Conservation (phyloP, 768 basidiomycete genomes). For the Suillus spraguei region DNA sequence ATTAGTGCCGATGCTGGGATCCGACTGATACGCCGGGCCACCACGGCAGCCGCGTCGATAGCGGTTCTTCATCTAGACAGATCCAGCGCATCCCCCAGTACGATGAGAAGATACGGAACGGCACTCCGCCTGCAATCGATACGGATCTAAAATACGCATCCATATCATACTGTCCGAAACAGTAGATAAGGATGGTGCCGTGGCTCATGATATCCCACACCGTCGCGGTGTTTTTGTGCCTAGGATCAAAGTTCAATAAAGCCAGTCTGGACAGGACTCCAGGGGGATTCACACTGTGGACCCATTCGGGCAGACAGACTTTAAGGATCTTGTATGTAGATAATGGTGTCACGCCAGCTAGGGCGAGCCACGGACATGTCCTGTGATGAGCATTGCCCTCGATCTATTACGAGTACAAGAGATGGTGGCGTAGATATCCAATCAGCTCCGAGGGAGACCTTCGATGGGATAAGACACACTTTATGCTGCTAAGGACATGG, state of each 20-base stretch:
- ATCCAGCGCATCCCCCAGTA: not conserved
- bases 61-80: not conserved
- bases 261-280: not conserved
- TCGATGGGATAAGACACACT: too few relatives aligned
- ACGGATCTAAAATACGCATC: not conserved
- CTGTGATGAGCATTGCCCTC: too few relatives aligned
- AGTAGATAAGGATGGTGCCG: not conserved
- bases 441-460: too few relatives aligned
- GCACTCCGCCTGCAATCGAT: not conserved
- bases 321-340: too few relatives aligned
- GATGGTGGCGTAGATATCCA: too few relatives aligned
- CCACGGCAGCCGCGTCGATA: not conserved
- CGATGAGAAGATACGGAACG: not conserved
- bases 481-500: too few relatives aligned
- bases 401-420: too few relatives aligned
- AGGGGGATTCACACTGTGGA: not conserved
- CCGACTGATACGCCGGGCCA: too few relatives aligned
- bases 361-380: too few relatives aligned
- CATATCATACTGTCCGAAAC: not conserved
- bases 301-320: not conserved
- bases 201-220: not conserved
- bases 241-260: not conserved
- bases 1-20: too few relatives aligned
- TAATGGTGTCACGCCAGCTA: too few relatives aligned
- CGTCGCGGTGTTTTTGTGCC: not conserved